Evolutionary conservation across 768 basidiomycete genomes (phyloP).

Genomic region (Dioszegia aurantiaca): DNA sequence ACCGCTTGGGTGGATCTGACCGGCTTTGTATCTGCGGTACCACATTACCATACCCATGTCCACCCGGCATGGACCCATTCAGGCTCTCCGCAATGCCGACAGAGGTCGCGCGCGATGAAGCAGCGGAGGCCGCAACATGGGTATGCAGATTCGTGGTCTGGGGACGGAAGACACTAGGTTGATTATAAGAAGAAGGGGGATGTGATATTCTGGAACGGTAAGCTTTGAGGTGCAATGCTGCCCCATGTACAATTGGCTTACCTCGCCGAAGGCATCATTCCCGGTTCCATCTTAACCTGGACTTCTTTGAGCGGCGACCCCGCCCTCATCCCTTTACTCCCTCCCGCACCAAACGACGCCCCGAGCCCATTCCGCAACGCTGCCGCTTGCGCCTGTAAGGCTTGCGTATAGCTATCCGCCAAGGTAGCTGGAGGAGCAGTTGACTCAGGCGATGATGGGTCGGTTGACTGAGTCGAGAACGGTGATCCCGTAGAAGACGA

Average conservation of each 20-base stretch:
- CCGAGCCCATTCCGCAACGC: not conserved
- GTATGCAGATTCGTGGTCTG: not conserved
- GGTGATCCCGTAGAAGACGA: conserved; percentile 37
- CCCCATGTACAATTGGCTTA: too few relatives aligned
- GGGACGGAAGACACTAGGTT: not conserved
- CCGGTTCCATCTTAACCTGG: conserved; percentile 11
- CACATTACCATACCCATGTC: not conserved
- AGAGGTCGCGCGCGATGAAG: conserved; percentile 2
- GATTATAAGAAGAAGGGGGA: not conserved
- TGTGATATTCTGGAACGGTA: not conserved
- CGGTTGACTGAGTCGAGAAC: conserved; percentile 23
- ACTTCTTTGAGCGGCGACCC: conserved; percentile 8
- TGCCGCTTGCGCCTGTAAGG: conserved; percentile 1
- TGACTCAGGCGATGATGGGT: conserved; percentile 27
- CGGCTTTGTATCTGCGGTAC: conserved; percentile 5
- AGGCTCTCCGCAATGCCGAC: conserved; percentile 3
- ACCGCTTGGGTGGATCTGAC: conserved; percentile 38
- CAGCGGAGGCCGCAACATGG: not conserved
- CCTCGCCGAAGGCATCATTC: not conserved
- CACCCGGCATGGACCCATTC: not conserved
- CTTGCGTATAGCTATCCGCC: conserved; percentile 9
- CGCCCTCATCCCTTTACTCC: not conserved
- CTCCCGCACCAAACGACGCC: not conserved
- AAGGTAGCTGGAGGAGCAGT: not conserved
- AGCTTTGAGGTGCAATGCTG: too few relatives aligned